A percentile compares a stretch with the other conserved stretches of the same genome.
Conservation (phyloP, 257 asterid genomes). For the Cruciata laevipes region DNA sequence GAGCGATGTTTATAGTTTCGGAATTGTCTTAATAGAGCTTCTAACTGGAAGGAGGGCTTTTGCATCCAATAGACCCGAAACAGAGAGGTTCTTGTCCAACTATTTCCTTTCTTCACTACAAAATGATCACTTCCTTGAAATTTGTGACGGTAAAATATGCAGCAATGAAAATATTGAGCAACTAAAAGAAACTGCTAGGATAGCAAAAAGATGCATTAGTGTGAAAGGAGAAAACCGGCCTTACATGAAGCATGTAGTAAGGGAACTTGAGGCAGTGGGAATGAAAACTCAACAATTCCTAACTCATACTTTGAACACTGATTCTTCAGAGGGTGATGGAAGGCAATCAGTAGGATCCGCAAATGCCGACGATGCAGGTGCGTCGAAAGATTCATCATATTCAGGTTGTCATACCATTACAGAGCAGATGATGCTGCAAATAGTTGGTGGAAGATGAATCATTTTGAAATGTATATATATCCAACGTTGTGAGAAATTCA, state of each 20-base stretch:
- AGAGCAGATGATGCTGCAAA: too few species aligned
- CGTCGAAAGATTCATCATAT: too few species aligned
- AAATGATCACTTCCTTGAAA: neutral
- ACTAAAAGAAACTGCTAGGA: conserved; percentile 13
- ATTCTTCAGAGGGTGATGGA: too few species aligned
- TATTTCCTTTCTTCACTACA: conserved; percentile 20
- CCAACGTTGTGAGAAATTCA: too few species aligned
- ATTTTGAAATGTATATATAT: too few species aligned
- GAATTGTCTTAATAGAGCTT: neutral
- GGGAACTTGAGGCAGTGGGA: neutral
- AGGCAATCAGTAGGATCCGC: too few species aligned
- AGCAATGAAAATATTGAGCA: conserved; percentile 3
- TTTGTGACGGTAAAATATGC: conserved; percentile 18
- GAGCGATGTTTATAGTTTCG: neutral
- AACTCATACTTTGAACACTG: too few species aligned
- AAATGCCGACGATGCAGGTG: too few species aligned
- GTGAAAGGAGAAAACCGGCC: conserved; percentile 35
- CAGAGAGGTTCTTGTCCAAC: conserved; percentile 25
- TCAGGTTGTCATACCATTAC: too few species aligned
- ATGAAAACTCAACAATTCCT: neutral
- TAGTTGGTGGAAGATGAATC: too few species aligned
- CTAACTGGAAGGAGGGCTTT: neutral
- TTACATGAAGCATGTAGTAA: conserved; percentile 26
- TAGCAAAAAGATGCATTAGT: conserved; percentile 26
- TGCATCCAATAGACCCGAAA: conserved; percentile 4